A percentile compares a stretch with the other conserved stretches of the same genome.
phyloP scores from a whole-genome alignment of 2,329 filamentous ascomycete species.

The Paramyrothecium roridum region DNA sequence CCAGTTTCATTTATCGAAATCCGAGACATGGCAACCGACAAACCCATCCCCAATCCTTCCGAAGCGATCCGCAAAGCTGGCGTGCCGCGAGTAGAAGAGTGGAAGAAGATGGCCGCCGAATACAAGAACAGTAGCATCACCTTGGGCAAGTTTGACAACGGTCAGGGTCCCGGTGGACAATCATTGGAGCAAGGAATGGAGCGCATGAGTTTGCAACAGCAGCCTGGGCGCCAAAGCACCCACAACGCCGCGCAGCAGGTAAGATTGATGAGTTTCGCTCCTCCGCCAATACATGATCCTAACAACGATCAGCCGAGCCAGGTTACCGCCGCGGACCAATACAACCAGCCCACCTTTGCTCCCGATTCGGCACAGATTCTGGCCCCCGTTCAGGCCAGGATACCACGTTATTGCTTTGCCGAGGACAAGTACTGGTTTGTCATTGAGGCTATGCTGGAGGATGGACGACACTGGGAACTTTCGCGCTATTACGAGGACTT shows the following conservation, averaged over 20 bases:
- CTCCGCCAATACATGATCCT: too few species aligned
- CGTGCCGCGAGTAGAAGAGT: conserved; percentile 93
- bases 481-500: conserved; percentile 97
- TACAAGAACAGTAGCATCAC: conserved; percentile 99
- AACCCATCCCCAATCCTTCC: conserved; percentile 75
- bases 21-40: conserved; percentile 85
- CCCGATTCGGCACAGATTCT: conserved; percentile 52
- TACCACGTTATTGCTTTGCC: conserved; percentile 90
- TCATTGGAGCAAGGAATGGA: conserved; percentile 70
- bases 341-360: conserved; percentile 25
- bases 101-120: conserved; percentile 99
- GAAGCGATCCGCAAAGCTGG: conserved; percentile 86
- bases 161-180: conserved; percentile 32
- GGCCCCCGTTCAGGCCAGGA: conserved; percentile 77
- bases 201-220: conserved; percentile 67
- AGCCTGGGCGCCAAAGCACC: conserved; percentile 19
- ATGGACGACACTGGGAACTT: conserved; percentile 88
- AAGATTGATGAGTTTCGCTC: conserved; percentile 6
- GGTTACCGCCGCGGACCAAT: background rate
- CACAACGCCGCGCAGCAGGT: conserved; percentile 21
- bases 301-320: background rate
- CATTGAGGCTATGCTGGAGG: conserved; percentile 86
- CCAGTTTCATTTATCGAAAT: conserved; percentile 97
- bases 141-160: conserved; percentile 79
- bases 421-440: conserved; percentile 99